Percentiles rank a stretch among this genome's conserved stretches.
Conservation (phyloP, 192 early-diverging fungal species). For the Funneliformis geosporum region DNA sequence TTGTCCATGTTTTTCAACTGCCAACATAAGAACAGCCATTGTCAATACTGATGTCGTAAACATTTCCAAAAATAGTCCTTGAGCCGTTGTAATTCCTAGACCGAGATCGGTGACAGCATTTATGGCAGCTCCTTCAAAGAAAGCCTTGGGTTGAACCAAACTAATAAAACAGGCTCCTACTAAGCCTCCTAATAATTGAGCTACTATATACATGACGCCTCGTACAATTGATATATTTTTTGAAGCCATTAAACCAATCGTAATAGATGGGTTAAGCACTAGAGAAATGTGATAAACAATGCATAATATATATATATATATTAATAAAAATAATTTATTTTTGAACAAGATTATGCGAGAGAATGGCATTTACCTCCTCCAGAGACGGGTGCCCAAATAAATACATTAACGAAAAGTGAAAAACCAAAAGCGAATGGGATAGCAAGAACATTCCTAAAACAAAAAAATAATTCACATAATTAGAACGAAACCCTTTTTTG, state of each 20-base stretch:
- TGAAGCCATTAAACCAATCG: conserved; percentile 47
- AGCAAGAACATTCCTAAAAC: conserved; percentile 17
- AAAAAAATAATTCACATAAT: background rate
- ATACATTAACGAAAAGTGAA: conserved; percentile 44
- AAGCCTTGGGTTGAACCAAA: background rate
- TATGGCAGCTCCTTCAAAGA: background rate
- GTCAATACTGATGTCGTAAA: conserved; percentile 28
- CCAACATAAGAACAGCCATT: conserved; percentile 8
- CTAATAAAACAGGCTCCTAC: conserved; percentile 35
- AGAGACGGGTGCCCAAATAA: conserved; percentile 48
- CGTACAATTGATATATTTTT: conserved; percentile 40
- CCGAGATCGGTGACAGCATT: background rate
- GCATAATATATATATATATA: background rate
- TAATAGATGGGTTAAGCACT: conserved; percentile 60
- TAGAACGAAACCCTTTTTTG: background rate
- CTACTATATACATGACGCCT: conserved; percentile 53
- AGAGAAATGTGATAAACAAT: background rate
- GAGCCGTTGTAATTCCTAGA: background rate
- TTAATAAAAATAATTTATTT: too few species aligned
- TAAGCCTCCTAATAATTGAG: conserved; percentile 53
- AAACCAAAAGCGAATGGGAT: conserved; percentile 47
- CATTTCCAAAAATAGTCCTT: conserved; percentile 27
- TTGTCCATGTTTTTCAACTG: background rate
- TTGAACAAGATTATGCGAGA: too few species aligned
- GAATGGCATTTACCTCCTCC: conserved; percentile 40